Evolutionary conservation across 2,329 filamentous ascomycete genomes (phyloP), one percentile per base, ranked within the genome.

Genomic region (Epichloe uncinata): DNA sequence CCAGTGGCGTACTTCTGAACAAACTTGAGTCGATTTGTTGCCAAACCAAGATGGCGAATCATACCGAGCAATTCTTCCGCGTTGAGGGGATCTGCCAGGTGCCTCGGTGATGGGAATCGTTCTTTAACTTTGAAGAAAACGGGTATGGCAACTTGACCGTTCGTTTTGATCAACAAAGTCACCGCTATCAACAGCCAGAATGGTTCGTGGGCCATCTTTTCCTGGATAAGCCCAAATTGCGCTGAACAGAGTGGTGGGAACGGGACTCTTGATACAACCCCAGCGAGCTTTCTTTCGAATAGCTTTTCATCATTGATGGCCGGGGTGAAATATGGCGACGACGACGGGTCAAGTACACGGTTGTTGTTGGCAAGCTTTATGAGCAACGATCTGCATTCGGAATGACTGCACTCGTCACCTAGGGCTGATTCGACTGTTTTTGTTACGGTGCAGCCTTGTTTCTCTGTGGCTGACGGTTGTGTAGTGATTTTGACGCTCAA

Each of bases 161-260:
- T 74, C 0, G 89, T 95, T 52, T 85, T 82, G 63, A 91, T 91
- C 33, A 95, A 79, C 58, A 95, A 90, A 0, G 87, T 88, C 5
- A 89, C 82, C 12, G 85, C 88, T 33, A 95, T 73, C 2, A 95
- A 75, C 2, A 96, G 77, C 55, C 81, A 82, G 64, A 94, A 95
- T 0, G 89, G 85, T 50, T 88, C 76, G 46, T 77, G 66, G 2
- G 81, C 80, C 15, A 95, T 77, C 55, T 82, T 77, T 62, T 95
- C 90, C 63, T 96, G 90, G 37, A 95, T 80, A 2, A 96, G 74
- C 0, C 89, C 89, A 61, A 95, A 95, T 5, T 60, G 64, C 0
- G 72, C 61, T 0, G 77, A 71, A 7, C 75, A 73, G 35, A 88
- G 77, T 0, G 81, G 76, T 0, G 87, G 85, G 55, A 91, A 87